Evolutionary conservation across 2,329 filamentous ascomycete species (phyloP), one percentile per base, ranked within the genome.

Genomic region (Harringtonia aguacate): DNA sequence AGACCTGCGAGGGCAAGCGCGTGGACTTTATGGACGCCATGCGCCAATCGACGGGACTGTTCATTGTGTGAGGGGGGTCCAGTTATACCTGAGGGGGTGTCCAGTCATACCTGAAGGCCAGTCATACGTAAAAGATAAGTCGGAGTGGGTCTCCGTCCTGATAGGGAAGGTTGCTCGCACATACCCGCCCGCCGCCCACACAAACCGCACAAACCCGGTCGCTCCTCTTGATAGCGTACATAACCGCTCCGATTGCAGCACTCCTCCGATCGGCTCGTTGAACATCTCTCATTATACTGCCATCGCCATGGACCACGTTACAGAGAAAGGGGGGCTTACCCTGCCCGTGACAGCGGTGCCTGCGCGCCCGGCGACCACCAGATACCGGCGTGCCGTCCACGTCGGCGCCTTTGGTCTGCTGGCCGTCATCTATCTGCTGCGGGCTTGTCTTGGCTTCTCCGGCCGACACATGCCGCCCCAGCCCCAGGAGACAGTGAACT

Each of bases 21-120:
- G 20, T 46, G 8, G 39, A 42, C 24, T n/a, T 35, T 9, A 17
- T 46, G 21, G 44, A 41, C 1, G 44, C 30, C 13, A 46, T 46
- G 39, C 35, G 39, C 7, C 20, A 46, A 29, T 31, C 39, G 8
- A 46, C 44, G 14, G 44, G 44, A 8, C 17, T 46, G n/a, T 42
- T 46, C 21, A 46, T 46, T 35, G 29, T 45, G 7, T 45, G 30
- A 27, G 20, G 37, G 37, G 7, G n/a, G 22, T 38, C 20, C 9
- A 38, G 21, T 38, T 7, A 4, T 18, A n/a, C 20, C 21, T 18
- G 21, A 14, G 21, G 22, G 20, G 21, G 18, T 39, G 28, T 35
- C 40, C 40, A n/a, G n/a, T n/a, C n/a, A n/a, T n/a, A n/a, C n/a
- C n/a, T n/a, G n/a, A n/a, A n/a, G n/a, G n/a, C n/a, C n/a, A n/a